A percentile compares a stretch with the other conserved stretches of the same genome.
Evolutionary conservation across 805 yeast genomes (phyloP).

Genomic region (Saccharomycopsis fermentans): DNA sequence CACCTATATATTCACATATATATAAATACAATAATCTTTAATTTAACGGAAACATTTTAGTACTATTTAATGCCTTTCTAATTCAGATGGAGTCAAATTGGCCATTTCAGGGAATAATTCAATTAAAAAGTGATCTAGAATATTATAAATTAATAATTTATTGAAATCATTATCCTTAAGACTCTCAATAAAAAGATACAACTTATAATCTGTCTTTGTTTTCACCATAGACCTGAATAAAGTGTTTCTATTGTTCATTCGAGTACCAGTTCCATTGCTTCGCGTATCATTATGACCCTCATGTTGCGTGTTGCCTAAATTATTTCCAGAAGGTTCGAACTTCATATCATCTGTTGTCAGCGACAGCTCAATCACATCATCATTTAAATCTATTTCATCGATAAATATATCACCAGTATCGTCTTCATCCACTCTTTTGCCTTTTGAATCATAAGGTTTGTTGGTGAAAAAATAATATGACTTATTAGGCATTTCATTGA

Average conservation of each 20-base stretch:
- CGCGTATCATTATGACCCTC: background rate
- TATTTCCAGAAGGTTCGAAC: background rate
- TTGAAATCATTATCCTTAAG: slow-evolving; percentile 32
- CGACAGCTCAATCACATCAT: background rate
- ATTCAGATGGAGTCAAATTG: slow-evolving; percentile 14
- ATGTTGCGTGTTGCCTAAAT: background rate
- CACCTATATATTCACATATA: background rate
- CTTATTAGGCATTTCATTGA: slow-evolving; percentile 18
- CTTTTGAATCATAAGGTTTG: no score
- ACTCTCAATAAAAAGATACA: slow-evolving; percentile 24
- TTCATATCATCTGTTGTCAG: background rate
- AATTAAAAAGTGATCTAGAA: slow-evolving; percentile 33
- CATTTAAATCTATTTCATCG: background rate
- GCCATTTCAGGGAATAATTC: slow-evolving; percentile 31
- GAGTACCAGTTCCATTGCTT: background rate
- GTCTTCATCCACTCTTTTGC: background rate
- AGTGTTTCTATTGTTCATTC: background rate
- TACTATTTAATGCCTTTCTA: slow-evolving; percentile 13
- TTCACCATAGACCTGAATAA: slow-evolving; percentile 12
- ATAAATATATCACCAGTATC: background rate
- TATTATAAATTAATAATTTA: slow-evolving; percentile 32
- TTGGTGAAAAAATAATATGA: slow-evolving; percentile 5
- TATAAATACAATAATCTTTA: background rate
- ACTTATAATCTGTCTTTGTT: slow-evolving; percentile 17
- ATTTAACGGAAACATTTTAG: background rate